phyloP scores from a whole-genome alignment of 192 early-diverging fungal genomes.

The Rhizophagus sp. region DNA sequence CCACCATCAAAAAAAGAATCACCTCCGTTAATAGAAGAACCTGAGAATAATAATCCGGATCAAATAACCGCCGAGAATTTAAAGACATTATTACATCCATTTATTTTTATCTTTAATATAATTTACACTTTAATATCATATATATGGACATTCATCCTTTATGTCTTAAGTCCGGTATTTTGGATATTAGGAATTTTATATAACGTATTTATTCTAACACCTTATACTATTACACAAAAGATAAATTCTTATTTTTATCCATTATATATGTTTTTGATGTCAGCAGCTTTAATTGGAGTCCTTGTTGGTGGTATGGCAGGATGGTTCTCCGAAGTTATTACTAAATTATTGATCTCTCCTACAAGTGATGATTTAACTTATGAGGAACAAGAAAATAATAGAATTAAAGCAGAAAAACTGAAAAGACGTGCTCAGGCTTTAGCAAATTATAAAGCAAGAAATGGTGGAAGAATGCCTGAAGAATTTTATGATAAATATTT shows the following conservation, averaged over 20 bases:
- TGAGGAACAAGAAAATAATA: neutral
- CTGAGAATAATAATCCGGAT: neutral
- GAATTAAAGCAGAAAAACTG: neutral
- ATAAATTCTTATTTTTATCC: slow-evolving; percentile 16
- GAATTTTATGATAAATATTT: neutral
- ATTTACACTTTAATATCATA: neutral
- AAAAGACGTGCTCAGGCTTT: slow-evolving; percentile 4
- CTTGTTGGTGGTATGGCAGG: slow-evolving; percentile 23
- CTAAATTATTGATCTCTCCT: neutral
- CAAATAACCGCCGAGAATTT: neutral
- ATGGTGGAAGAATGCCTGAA: slow-evolving; percentile 23
- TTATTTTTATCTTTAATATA: neutral
- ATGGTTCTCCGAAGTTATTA: slow-evolving; percentile 25
- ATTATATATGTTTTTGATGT: neutral
- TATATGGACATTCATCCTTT: neutral
- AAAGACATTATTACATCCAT: neutral
- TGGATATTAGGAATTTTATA: neutral
- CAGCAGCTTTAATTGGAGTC: slow-evolving; percentile 2
- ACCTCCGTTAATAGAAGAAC: neutral
- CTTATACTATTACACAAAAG: neutral
- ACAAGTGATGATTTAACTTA: neutral
- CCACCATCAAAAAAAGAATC: neutral
- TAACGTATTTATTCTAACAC: neutral
- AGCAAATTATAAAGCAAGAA: slow-evolving; percentile 3
- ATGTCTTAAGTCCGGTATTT: neutral